Evolutionary conservation across 768 basidiomycete species (phyloP).

Genomic region (Boletus tomentosulus): DNA sequence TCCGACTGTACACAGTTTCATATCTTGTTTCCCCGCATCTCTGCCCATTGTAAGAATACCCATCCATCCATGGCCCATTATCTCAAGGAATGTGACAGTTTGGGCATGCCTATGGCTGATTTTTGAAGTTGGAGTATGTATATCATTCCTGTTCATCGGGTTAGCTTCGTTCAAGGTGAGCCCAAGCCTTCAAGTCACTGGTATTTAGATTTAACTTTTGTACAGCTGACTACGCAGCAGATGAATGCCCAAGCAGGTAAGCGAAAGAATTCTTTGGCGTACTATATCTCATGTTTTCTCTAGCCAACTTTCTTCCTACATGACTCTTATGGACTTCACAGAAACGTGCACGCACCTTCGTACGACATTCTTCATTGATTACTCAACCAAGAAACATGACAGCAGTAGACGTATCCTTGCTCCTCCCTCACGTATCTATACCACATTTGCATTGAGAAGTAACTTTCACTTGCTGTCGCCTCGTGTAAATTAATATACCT

Average conservation of each 20-base stretch:
- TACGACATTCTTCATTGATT: constrained; percentile 10
- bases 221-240: constrained; percentile 37
- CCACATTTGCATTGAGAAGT: constrained; percentile 23
- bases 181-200: not conserved
- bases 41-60: constrained; percentile 58
- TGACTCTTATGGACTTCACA: not conserved
- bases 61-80: not conserved
- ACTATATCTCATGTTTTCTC: constrained; percentile 5
- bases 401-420: constrained; percentile 23
- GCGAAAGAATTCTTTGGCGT: constrained; percentile 15
- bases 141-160: constrained; percentile 76
- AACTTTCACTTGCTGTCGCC: constrained; percentile 11
- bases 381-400: constrained; percentile 16
- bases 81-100: constrained; percentile 38
- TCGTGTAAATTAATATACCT: constrained; percentile 29
- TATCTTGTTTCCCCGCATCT: constrained; percentile 64
- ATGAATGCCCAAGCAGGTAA: constrained; percentile 66
- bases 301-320: constrained; percentile 62
- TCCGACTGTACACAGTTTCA: constrained; percentile 90
- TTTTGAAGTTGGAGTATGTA: constrained; percentile 70
- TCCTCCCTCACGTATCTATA: constrained; percentile 31
- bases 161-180: constrained; percentile 78
- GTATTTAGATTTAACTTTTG: not conserved
- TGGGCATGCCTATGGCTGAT: constrained; percentile 87
- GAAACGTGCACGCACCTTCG: constrained; percentile 3